These are phyloP conservation scores for Sarocladium strictum DNA, from an alignment of 2,329 filamentous ascomycete species.

Conservation along the genomic window DNA sequence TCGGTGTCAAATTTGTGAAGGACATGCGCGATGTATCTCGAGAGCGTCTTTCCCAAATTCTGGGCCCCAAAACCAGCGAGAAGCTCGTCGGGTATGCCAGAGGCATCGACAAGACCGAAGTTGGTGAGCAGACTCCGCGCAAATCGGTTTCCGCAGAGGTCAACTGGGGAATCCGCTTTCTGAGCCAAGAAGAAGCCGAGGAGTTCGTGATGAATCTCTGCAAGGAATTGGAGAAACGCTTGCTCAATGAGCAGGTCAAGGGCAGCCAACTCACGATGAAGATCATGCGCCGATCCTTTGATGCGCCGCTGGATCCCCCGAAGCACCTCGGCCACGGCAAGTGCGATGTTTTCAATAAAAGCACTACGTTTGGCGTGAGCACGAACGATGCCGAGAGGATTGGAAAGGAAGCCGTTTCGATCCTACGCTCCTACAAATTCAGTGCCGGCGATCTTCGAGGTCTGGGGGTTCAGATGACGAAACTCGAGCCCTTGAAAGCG, in stretches of 20 bases:
- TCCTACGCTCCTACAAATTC: conserved; percentile 75
- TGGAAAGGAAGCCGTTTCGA: conserved; percentile 76
- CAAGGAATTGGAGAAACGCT: conserved; percentile 73
- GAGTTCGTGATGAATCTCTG: conserved; percentile 84
- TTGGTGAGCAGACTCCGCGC: conserved; percentile 76
- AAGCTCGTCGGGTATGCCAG: conserved; percentile 86
- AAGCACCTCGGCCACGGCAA: conserved; percentile 95
- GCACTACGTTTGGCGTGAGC: conserved; percentile 71
- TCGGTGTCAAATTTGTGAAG: conserved; percentile 75
- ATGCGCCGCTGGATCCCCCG: conserved; percentile 83
- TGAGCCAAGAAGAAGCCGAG: conserved; percentile 86
- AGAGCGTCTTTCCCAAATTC: conserved; percentile 63
- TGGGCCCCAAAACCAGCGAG: conserved; percentile 90
- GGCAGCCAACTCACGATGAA: conserved; percentile 89
- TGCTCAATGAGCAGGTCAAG: conserved; percentile 78
- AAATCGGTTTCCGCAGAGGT: conserved; percentile 97
- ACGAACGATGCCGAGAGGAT: conserved; percentile 69
- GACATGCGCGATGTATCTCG: conserved; percentile 74
- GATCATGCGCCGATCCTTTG: conserved; percentile 79
- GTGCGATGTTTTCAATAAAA: conserved; percentile 93
- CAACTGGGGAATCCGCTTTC: conserved; percentile 96
- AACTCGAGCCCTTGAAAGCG: conserved; percentile 71
- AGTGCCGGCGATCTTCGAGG: conserved; percentile 90
- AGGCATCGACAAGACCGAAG: conserved; percentile 79
- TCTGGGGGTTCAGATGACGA: conserved; percentile 88